phyloP scores from a whole-genome alignment of 1,284 basidiomycete genomes.

The Wallemia ichthyophaga region DNA sequence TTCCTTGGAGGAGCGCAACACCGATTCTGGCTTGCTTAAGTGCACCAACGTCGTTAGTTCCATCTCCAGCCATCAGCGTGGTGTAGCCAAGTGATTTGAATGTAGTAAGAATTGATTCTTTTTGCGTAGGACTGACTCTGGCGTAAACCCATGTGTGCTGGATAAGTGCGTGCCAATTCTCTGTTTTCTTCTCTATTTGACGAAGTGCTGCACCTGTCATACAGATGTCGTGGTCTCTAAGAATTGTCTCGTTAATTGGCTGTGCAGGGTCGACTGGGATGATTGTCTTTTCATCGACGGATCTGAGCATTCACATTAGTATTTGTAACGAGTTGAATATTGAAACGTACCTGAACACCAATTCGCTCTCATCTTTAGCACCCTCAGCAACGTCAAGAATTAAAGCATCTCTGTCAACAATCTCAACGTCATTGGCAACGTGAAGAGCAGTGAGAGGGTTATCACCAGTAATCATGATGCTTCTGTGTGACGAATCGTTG shows the following conservation, averaged over 20 bases:
- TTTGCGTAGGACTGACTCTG: conserved; percentile 77
- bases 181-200: conserved; percentile 31
- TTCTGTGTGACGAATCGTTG: conserved; percentile 79
- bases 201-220: conserved; percentile 72
- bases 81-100: conserved; percentile 59
- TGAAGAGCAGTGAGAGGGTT: conserved; percentile 83
- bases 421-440: conserved; percentile 76
- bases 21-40: conserved; percentile 87
- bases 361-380: conserved; percentile 31
- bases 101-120: conserved; percentile 68
- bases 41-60: conserved; percentile 87
- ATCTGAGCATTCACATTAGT: conserved; percentile 15
- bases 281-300: conserved; percentile 60
- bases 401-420: conserved; percentile 68
- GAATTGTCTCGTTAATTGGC: conserved; percentile 42
- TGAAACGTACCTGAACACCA: not conserved
- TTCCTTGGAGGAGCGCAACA: conserved; percentile 68
- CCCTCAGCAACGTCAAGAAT: conserved; percentile 71
- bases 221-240: conserved; percentile 69
- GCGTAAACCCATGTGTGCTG: conserved; percentile 91
- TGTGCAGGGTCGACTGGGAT: conserved; percentile 48
- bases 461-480: conserved; percentile 92
- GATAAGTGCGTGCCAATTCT: conserved; percentile 43
- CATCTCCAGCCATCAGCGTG: conserved; percentile 88
- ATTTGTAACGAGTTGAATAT: conserved; percentile 2